A percentile compares a stretch with the other conserved stretches of the same genome.
Evolutionary conservation across 169 alveolate genomes (phyloP).

Genomic region (Cryptosporidium sp.): DNA sequence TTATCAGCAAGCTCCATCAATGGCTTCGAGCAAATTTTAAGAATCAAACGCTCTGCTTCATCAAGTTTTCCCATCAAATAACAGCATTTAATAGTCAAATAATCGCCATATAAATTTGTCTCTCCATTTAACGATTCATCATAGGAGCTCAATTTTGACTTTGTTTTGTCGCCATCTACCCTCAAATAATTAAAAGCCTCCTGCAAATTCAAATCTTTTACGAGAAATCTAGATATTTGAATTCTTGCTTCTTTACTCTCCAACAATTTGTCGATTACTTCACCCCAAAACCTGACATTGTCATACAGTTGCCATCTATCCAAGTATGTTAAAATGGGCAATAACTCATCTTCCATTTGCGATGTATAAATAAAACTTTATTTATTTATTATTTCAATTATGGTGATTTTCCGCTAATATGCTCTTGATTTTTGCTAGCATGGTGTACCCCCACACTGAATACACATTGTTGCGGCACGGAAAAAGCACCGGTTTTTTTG

Average conservation of each 20-base stretch:
- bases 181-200: conserved; percentile 55
- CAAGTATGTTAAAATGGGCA: conserved; percentile 18
- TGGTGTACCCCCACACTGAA: conserved; percentile 50
- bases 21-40: conserved; percentile 22
- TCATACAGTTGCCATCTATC: conserved; percentile 64
- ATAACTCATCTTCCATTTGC: conserved; percentile 35
- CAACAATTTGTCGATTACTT: conserved; percentile 17
- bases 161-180: conserved; percentile 13
- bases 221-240: conserved; percentile 17
- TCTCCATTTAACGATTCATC: not conserved
- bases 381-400: not conserved
- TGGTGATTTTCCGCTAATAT: not conserved
- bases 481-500: not conserved
- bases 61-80: conserved; percentile 40
- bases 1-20: conserved; percentile 30
- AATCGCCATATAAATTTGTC: conserved; percentile 33
- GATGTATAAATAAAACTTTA: not conserved
- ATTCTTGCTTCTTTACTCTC: conserved; percentile 51
- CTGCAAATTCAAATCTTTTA: conserved; percentile 32
- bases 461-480: conserved; percentile 36
- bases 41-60: conserved; percentile 50
- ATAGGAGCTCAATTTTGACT: not conserved
- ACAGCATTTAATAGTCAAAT: conserved; percentile 37
- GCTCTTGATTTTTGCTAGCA: not conserved
- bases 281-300: conserved; percentile 56